Evolutionary conservation across 2,329 filamentous ascomycete species (phyloP), one percentile per base, ranked within the genome.

Genomic region (Pseudogymnoascus sp.): DNA sequence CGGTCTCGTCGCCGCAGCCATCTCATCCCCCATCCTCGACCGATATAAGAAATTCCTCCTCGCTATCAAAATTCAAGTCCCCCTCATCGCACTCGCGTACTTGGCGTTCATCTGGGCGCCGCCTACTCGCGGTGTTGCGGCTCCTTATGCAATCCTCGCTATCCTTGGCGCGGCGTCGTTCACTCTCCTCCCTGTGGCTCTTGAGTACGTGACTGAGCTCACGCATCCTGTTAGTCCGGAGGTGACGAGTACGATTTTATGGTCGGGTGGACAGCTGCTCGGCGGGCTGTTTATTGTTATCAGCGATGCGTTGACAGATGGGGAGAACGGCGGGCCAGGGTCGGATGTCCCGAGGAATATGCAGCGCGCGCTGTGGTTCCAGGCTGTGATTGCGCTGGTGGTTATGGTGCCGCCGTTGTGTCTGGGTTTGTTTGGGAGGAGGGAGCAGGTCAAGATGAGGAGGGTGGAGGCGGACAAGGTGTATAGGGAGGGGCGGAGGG

Each of bases 201-300:
- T 97, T 60, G 95, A 99, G 76, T 92, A 89, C 69, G 79, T 97
- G 14, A 90, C 90, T 61, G 91, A 97, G 74, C 83, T 96, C 65
- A 92, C 89, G 4, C 90, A 95, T 71, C 95, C 95, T 0, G 85
- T 96, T 26, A 88, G 86, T 42, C 93, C 95, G 0, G 93, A 96
- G 76, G 83, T 97, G 51, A 90, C 90, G 0, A 90, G 86, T 66
- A 91, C 90, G 29, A 79, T 96, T 21, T 90, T 88, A 71, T 97
- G 95, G 95, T 83, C 85, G 1, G 88, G 88, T 5, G 93, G 95
- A 0, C 93, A 97, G 78, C 76, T 97, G 6, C 76, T 96, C 0
- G 95, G 95, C 11, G 93, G 86, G 1, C 76, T 93, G 29, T 96
- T 97, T 72, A 89, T 97, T 70, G 77, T 99, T 31, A 77, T 93